A percentile compares a stretch with the other conserved stretches of the same genome.
phyloP scores from a whole-genome alignment of 176 grass and related monocot species.

The Raddia distichophylla region DNA sequence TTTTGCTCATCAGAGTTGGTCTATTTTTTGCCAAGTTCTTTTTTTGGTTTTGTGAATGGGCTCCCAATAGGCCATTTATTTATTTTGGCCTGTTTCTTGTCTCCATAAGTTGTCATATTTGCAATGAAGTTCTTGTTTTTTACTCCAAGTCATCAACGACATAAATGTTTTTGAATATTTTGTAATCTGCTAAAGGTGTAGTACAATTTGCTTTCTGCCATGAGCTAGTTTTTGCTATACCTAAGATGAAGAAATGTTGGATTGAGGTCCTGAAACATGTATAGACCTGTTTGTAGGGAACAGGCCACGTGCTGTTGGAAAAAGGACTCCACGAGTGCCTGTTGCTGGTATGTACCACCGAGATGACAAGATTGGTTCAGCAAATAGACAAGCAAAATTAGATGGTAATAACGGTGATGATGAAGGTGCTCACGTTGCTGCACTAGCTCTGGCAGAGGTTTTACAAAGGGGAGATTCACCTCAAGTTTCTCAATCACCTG shows the following conservation, averaged over 20 bases:
- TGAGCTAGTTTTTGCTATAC: conserved; percentile 11
- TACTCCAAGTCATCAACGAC: conserved; percentile 16
- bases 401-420: conserved; percentile 70
- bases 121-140: not conserved
- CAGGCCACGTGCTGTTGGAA: conserved; percentile 83
- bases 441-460: conserved; percentile 87
- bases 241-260: conserved; percentile 22
- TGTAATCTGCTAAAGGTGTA: not conserved
- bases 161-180: conserved; percentile 32
- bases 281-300: conserved; percentile 65
- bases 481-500: conserved; percentile 72
- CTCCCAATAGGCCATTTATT: not conserved
- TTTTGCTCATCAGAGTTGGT: not conserved
- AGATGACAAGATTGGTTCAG: conserved; percentile 52
- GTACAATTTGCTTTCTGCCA: conserved; percentile 22
- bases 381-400: conserved; percentile 54
- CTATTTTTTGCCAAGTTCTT: conserved; percentile 9
- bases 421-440: conserved; percentile 89
- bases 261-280: conserved; percentile 52
- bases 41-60: conserved; percentile 21
- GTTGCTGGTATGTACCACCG: conserved; percentile 73
- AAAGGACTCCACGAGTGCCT: conserved; percentile 94
- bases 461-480: conserved; percentile 86
- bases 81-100: conserved; percentile 17
- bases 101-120: conserved; percentile 23